Base-by-base conservation (phyloP, 2,329 filamentous ascomycete species). In the Aureobasidium sp. region DNA sequence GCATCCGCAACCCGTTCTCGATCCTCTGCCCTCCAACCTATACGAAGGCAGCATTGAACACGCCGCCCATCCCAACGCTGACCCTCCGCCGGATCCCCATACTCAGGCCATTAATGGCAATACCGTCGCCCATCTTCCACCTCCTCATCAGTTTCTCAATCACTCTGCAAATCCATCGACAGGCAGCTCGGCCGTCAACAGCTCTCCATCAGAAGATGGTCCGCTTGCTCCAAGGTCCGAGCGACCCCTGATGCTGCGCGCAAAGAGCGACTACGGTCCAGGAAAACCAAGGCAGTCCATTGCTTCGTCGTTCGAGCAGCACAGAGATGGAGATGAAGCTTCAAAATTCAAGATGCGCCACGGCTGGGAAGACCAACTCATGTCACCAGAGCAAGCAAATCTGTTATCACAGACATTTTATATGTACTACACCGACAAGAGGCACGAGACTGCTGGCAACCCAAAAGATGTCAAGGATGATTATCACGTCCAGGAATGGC, bases 391-490 rank as follows among this genome's bases (percentile, higher is more conserved):
- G 71, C 92, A 95, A 70, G 88, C 95, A 68, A 88, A 89, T 62
- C 84, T 91, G 67, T 80, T 96, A 66, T 90, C 89, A 58, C 91
- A 88, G 72, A 95, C 91, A 68, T 99, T 96, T 85, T 97, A 96
- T 79, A 97, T 97, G 93, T 99, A 99, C 77, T 99, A 90, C 75
- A 97, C 93, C 66, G 94, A 99, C 76, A 97, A 97, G 76, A 88
- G 93, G 59, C 94, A 99, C 76, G 94, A 97, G 73, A 94, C 91
- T 25, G 93, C 91, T 39, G 94, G 91, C 25, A 91, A 92, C 67
- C 90, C 91, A 17, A 90, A 91, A 72, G 68, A 73, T 47, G 66
- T 69, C 7, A 69, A 67, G 62, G 66, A 65, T 34, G 61, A 63
- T 9, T 64, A 64, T 45, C 66, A 71, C 55, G 82, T 96, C 6